Base-by-base conservation (phyloP, 2,329 filamentous ascomycete species). In the Talaromyces verruculosus region DNA sequence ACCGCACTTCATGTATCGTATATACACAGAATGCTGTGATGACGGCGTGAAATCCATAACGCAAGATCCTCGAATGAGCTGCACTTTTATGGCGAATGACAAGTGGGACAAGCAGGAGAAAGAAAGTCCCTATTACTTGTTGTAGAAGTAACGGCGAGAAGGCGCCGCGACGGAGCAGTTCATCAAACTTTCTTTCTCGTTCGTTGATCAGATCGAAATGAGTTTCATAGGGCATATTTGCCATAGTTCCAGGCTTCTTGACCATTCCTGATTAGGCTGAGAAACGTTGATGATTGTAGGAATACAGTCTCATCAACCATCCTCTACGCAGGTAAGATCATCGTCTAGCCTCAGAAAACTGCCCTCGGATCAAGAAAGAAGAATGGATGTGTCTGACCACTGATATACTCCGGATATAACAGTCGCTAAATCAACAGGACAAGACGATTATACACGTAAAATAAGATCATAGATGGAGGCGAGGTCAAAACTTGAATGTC, bases 91-190 rank as follows among this genome's bases (percentile, higher is more conserved):
- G 80, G n/a, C 84, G 82, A 62, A 87, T 75, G 6, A 85, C 73
- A 17, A 87, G 77, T 64, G 84, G 84, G 11, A 80, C 63, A n/a
- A 86, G 72, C 6, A 84, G 72, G 39, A 80, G 67, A 25, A 71
- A 63, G 13, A 73, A 67, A 35, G 75, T 72, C 1, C 73, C 41
- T 28, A 77, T 49, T n/a, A 74, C 67, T 64, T 77, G 74, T 62
- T 75, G 79, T n/a, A 80, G 66, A 11, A 80, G 71, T 0, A 79
- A 65, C 4, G 77, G 77, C 25, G 72, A 73, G 22, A 71, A 72
- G 10, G 71, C 63, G 25, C 77, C 76, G 41, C 71, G 65, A 41
- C 71, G 68, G 15, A 78, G 61, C 5, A 72, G 65, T 4, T 64
- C 47, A 11, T 77, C 71, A 17, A 77, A 68, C 28, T 70, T 65